Conservation (phyloP, 768 basidiomycete species). For the Phallus indusiatus region DNA sequence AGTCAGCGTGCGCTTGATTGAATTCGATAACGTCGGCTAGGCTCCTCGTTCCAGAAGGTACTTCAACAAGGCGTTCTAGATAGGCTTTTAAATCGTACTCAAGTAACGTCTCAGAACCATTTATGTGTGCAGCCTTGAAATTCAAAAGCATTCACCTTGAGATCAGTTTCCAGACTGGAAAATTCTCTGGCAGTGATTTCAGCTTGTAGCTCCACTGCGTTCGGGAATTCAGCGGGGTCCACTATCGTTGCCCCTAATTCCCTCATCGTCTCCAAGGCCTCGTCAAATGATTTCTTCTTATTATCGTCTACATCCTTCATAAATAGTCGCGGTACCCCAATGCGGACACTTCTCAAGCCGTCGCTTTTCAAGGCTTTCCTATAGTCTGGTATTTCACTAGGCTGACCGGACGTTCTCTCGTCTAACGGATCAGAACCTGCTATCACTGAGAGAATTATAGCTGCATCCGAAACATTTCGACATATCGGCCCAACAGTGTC, state of each 20-base stretch:
- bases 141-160: slow-evolving; percentile 36
- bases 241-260: slow-evolving; percentile 40
- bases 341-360: slow-evolving; percentile 35
- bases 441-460: slow-evolving; percentile 30
- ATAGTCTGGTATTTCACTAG: slow-evolving; percentile 43
- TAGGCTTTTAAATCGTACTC: slow-evolving; percentile 48
- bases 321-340: slow-evolving; percentile 35
- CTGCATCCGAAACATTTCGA: slow-evolving; percentile 29
- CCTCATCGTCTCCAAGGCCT: slow-evolving; percentile 27
- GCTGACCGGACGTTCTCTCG: slow-evolving; percentile 33
- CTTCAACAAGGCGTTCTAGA: slow-evolving; percentile 34
- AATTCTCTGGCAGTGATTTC: slow-evolving; percentile 39
- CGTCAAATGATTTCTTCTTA: slow-evolving; percentile 29
- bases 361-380: slow-evolving; percentile 39
- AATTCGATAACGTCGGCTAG: slow-evolving; percentile 52
- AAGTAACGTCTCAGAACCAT: neutral
- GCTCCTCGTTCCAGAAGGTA: slow-evolving; percentile 46
- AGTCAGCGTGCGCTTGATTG: slow-evolving; percentile 39
- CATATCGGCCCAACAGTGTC: slow-evolving; percentile 32
- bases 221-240: slow-evolving; percentile 54
- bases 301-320: slow-evolving; percentile 3
- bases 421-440: slow-evolving; percentile 34
- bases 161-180: slow-evolving; percentile 44
- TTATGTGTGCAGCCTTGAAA: neutral
- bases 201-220: slow-evolving; percentile 37